A percentile compares a stretch with the other conserved stretches of the same genome.
Evolutionary conservation across 495 filamentous ascomycete genomes (phyloP).

Genomic region (Aspergillus carlsbadensis): DNA sequence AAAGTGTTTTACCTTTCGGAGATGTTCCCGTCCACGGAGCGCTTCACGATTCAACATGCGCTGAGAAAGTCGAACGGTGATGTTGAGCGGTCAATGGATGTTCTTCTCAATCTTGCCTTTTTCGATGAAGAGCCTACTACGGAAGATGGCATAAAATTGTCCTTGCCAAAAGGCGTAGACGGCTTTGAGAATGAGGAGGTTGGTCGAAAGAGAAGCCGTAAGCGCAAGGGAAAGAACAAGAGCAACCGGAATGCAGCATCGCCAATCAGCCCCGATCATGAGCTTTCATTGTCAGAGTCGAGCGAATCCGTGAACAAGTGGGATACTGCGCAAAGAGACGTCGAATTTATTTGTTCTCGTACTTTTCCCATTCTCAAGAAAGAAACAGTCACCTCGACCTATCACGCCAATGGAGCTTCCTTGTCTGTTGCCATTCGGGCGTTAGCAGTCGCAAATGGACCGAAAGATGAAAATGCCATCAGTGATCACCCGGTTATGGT

Average conservation of each 20-base stretch:
- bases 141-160: slow-evolving; percentile 37
- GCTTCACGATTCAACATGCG: slow-evolving; percentile 60
- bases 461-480: slow-evolving; percentile 30
- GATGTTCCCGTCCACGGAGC: slow-evolving; percentile 69
- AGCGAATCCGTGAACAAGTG: slow-evolving; percentile 46
- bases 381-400: slow-evolving; percentile 56
- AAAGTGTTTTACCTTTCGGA: slow-evolving; percentile 56
- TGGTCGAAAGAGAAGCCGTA: slow-evolving; percentile 44
- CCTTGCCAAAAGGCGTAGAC: slow-evolving; percentile 70
- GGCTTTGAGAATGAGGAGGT: slow-evolving; percentile 59
- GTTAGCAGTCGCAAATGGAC: slow-evolving; percentile 40
- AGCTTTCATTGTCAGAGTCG: slow-evolving; percentile 12
- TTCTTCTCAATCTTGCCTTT: slow-evolving; percentile 72
- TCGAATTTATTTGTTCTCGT: slow-evolving; percentile 57
- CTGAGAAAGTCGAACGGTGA: slow-evolving; percentile 64
- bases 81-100: slow-evolving; percentile 71
- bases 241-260: slow-evolving; percentile 15
- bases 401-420: slow-evolving; percentile 62
- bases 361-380: slow-evolving; percentile 42
- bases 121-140: slow-evolving; percentile 55
- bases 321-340: slow-evolving; percentile 52
- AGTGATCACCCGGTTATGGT: slow-evolving; percentile 44
- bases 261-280: slow-evolving; percentile 8
- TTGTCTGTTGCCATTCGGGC: slow-evolving; percentile 53
- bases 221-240: slow-evolving; percentile 34